Base-by-base conservation (phyloP, 305 asterid species). In the Striga hermonthica region DNA sequence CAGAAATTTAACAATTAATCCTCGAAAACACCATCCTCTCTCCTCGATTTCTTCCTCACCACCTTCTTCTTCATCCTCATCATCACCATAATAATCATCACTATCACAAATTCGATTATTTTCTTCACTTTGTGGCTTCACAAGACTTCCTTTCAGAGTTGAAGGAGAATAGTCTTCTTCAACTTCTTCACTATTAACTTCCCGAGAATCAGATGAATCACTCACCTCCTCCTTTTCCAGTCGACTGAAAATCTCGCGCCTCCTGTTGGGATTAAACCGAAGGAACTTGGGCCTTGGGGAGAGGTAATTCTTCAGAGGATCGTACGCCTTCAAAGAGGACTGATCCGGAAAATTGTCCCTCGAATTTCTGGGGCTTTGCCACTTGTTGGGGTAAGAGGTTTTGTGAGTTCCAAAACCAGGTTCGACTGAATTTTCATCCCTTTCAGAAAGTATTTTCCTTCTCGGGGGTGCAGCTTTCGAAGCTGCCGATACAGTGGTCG, bases 281-380 rank as follows among this genome's bases (percentile, higher is more conserved):
- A 88, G 75, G 73, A 66, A 91, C 76, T 75, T 83, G 28, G 96
- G 97, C 82, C 97, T 78, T 0, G 95, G 91, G 53, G 87, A 77
- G 28, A 75, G 83, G 74, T 69, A 80, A 76, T 81, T 79, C 40
- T 71, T 84, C 65, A 67, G 56, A 64, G 91, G 91, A 54, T 91
- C 86, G 69, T 82, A 86, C n/a, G 73, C 81, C 65, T 78, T 80
- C 53, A 59, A 7, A 48, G 82, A 78, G 13, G 77, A 71, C 70
- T 72, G 78, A 50, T 22, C 77, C 37, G 15, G 49, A 53, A 59
- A 49, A 22, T 37, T 45, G 16, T 45, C 50, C 9, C 57, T 60
- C 9, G 71, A 56, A 65, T 22, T 66, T 9, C 8, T 57, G 31
- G 68, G 16, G 50, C 58, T 61, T 6, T 47, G 67, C 45, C 60